These are phyloP conservation scores for Alternaria atra DNA, from an alignment of 2,329 filamentous ascomycete species.

Conservation along the genomic window DNA sequence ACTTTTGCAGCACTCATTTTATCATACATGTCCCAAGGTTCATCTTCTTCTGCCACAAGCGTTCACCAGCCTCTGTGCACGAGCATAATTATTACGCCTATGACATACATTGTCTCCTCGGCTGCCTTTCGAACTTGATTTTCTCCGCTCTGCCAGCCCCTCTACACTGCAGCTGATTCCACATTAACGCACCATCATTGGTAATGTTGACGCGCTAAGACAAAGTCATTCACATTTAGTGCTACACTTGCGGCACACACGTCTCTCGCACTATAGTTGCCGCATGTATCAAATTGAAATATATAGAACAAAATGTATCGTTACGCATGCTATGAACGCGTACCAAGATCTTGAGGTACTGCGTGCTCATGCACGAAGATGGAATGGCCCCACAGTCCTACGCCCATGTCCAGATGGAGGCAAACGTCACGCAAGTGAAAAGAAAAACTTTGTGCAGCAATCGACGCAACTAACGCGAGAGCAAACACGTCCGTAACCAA, in stretches of 20 bases:
- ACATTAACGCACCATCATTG: slow-evolving; percentile 35
- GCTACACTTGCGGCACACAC: slow-evolving; percentile 19
- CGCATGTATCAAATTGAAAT: not conserved
- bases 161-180: slow-evolving; percentile 39
- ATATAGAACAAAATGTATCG: not conserved
- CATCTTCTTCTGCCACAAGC: slow-evolving; percentile 21
- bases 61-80: slow-evolving; percentile 39
- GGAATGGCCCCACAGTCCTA: slow-evolving; percentile 6
- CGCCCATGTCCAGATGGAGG: slow-evolving; percentile 14
- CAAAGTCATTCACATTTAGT: slow-evolving; percentile 18
- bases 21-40: slow-evolving; percentile 7
- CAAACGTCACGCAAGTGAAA: slow-evolving; percentile 37
- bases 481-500: slow-evolving; percentile 20
- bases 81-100: slow-evolving; percentile 37
- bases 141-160: slow-evolving; percentile 47
- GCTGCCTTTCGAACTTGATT: slow-evolving; percentile 37
- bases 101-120: slow-evolving; percentile 42
- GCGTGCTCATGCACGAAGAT: not conserved
- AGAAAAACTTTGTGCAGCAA: slow-evolving; percentile 39
- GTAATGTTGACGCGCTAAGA: slow-evolving; percentile 33
- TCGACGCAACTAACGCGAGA: slow-evolving; percentile 28
- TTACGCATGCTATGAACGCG: not conserved
- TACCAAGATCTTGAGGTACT: not conserved
- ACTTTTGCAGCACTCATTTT: not conserved
- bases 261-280: not conserved